A percentile compares a stretch with the other conserved stretches of the same genome.
Conservation (phyloP, 2,329 filamentous ascomycete genomes). For the Lomentospora prolificans region DNA sequence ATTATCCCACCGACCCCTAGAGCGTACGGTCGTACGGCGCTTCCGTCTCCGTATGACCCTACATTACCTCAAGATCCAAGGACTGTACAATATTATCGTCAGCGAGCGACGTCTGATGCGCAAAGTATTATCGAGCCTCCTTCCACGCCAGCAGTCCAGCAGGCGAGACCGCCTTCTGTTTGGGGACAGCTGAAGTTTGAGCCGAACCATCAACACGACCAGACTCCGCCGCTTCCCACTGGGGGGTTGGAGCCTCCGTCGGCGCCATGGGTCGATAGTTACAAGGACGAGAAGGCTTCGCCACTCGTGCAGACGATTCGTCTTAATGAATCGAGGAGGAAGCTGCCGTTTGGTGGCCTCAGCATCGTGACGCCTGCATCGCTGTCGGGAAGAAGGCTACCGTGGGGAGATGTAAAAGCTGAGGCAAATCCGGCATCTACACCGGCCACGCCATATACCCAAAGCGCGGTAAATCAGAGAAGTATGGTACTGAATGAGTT, state of each 20-base stretch:
- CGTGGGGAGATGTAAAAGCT: background rate
- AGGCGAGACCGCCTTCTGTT: background rate
- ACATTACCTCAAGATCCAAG: background rate
- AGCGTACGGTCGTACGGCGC: background rate
- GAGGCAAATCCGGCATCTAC: background rate
- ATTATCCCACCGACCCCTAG: background rate
- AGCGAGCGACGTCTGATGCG: background rate
- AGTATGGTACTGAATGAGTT: background rate
- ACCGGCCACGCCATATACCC: background rate
- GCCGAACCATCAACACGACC: constrained; percentile 2
- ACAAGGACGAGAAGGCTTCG: background rate
- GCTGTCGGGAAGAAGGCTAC: background rate
- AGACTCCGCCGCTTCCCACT: background rate
- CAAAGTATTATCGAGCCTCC: background rate
- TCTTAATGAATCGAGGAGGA: background rate
- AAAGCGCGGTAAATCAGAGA: background rate
- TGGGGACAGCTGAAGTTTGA: constrained; percentile 6
- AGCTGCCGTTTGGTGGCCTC: background rate
- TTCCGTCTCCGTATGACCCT: background rate
- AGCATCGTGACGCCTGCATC: background rate
- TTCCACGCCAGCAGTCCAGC: background rate
- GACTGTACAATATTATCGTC: background rate
- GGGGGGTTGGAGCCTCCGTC: background rate
- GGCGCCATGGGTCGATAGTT: background rate
- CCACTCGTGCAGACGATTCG: background rate